These are phyloP conservation scores for Amylocarpus encephaloides DNA, from an alignment of 2,329 filamentous ascomycete species.

Conservation along the genomic window DNA sequence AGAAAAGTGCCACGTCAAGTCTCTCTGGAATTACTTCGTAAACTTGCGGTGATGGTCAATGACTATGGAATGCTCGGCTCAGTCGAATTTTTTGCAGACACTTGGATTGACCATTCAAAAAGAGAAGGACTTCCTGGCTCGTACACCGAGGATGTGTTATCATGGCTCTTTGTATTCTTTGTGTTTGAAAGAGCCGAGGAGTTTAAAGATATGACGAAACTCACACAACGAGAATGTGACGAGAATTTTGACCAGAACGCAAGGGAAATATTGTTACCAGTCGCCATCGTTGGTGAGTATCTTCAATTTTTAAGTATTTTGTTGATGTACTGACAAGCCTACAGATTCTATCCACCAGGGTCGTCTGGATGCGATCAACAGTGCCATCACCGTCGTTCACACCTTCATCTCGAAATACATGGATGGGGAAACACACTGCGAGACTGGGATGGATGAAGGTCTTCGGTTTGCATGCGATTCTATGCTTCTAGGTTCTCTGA, in stretches of 20 bases:
- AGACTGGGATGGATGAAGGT: conserved; percentile 14
- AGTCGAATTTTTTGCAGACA: conserved; percentile 36
- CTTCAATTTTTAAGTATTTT: neutral
- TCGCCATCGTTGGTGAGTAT: conserved; percentile 1
- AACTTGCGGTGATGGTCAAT: conserved; percentile 39
- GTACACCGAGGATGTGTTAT: conserved; percentile 18
- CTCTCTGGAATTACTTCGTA: conserved; percentile 37
- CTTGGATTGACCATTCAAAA: conserved; percentile 35
- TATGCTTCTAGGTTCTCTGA: conserved; percentile 24
- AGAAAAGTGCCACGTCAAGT: conserved; percentile 36
- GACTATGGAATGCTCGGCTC: conserved; percentile 38
- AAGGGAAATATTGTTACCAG: conserved; percentile 9
- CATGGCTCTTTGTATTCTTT: conserved; percentile 20
- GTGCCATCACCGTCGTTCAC: conserved; percentile 14
- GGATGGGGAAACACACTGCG: conserved; percentile 14
- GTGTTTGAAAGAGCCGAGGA: conserved; percentile 17
- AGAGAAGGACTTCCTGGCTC: conserved; percentile 16
- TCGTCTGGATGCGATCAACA: conserved; percentile 15
- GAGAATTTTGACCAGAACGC: conserved; percentile 16
- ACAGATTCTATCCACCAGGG: conserved; percentile 17
- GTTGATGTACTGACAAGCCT: neutral
- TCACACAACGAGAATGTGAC: conserved; percentile 18
- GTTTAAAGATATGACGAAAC: conserved; percentile 19
- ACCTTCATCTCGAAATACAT: conserved; percentile 18
- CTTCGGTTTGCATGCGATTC: conserved; percentile 19